Evolutionary conservation across 345 rosid species (phyloP).

Genomic region (Camelina neglecta): DNA sequence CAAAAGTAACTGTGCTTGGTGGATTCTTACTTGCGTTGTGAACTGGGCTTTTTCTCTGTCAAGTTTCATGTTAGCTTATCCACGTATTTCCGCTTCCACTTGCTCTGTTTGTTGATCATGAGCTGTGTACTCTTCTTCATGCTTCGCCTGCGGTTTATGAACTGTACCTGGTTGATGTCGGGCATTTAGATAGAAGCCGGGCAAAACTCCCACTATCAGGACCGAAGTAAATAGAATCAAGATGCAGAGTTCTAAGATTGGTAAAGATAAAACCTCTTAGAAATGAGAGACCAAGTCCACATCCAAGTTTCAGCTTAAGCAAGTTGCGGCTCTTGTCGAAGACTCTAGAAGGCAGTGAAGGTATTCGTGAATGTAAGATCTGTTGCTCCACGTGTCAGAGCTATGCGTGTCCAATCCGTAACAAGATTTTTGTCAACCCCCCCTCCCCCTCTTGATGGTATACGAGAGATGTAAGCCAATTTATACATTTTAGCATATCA

Average conservation of each 20-base stretch:
- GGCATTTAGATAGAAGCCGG: slow-evolving; percentile 10
- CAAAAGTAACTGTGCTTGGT: too few species aligned
- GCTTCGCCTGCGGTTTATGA: too few species aligned
- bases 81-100: too few species aligned
- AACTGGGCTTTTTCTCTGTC: too few species aligned
- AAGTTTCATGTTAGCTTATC: too few species aligned
- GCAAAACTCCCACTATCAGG: not conserved
- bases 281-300: not conserved
- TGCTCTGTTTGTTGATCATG: too few species aligned
- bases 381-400: slow-evolving; percentile 23
- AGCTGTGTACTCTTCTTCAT: too few species aligned
- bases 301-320: slow-evolving; percentile 16
- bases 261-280: slow-evolving; percentile 11
- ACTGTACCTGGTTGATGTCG: too few species aligned
- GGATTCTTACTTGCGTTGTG: too few species aligned
- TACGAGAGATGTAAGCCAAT: not conserved
- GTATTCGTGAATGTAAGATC: not conserved
- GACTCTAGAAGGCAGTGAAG: not conserved
- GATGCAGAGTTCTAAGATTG: slow-evolving; percentile 23
- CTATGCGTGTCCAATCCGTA: not conserved
- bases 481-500: too few species aligned
- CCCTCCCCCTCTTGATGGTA: not conserved
- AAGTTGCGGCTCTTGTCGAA: not conserved
- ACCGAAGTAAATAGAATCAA: not conserved
- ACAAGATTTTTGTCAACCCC: not conserved